Evolutionary conservation across 179 eudicot species (phyloP).

Genomic region (Pouteria campechiana): DNA sequence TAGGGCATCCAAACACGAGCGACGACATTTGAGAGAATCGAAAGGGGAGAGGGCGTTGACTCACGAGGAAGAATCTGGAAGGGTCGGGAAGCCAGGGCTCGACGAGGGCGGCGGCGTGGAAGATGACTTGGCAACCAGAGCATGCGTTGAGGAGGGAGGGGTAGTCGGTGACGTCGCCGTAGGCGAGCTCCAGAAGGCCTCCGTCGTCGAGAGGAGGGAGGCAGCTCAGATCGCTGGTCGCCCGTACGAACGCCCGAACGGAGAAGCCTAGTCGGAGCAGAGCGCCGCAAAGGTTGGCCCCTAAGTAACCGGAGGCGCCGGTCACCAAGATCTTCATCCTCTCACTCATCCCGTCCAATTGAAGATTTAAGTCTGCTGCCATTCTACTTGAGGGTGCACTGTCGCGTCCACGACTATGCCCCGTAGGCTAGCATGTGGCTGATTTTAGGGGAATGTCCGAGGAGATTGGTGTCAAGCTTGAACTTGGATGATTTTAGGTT

Average conservation of each 20-base stretch:
- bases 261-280: conserved; percentile 43
- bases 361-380: too few species aligned
- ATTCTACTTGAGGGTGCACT: too few species aligned
- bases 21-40: too few species aligned
- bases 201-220: conserved; percentile 24
- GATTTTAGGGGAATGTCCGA: too few species aligned
- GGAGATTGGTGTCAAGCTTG: too few species aligned
- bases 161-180: conserved; percentile 72
- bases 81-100: conserved; percentile 96
- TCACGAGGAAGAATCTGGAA: conserved; percentile 41
- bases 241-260: conserved; percentile 86
- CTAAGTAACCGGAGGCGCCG: conserved; percentile 94
- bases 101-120: conserved; percentile 86
- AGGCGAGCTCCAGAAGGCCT: conserved; percentile 35
- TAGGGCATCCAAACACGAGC: not conserved
- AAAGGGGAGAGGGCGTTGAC: not conserved
- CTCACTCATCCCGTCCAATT: too few species aligned
- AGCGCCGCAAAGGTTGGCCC: conserved; percentile 66
- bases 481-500: too few species aligned
- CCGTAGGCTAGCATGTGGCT: too few species aligned
- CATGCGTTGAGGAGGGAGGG: conserved; percentile 54
- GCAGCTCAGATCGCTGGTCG: conserved; percentile 47
- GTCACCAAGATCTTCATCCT: conserved; percentile 56
- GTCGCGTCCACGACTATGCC: too few species aligned
- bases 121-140: conserved; percentile 44